phyloP scores from a whole-genome alignment of 176 grass and related monocot species.

The Musa itinerans region DNA sequence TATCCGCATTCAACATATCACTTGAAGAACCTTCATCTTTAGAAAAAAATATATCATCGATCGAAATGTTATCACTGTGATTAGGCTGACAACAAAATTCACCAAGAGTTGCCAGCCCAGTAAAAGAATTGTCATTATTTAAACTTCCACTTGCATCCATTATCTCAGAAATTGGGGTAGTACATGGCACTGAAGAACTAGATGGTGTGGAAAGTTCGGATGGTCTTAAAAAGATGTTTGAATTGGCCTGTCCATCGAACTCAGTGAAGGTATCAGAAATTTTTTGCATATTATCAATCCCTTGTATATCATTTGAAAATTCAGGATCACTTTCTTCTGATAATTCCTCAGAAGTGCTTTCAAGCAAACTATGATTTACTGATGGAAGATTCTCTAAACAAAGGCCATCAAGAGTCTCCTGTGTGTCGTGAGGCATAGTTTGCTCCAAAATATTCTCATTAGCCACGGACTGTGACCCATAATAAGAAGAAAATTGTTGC shows the following conservation, averaged over 20 bases:
- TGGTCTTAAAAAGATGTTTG: background rate
- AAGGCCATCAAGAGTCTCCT: background rate
- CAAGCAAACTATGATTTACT: background rate
- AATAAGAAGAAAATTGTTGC: background rate
- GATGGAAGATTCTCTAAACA: background rate
- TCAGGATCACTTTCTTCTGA: conserved; percentile 13
- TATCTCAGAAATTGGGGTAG: background rate
- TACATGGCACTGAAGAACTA: conserved; percentile 1
- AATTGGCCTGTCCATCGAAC: conserved; percentile 3
- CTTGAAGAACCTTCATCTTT: conserved; percentile 9
- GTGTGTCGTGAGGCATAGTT: background rate
- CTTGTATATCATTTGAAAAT: conserved; percentile 8
- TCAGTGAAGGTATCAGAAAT: background rate
- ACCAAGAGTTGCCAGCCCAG: background rate
- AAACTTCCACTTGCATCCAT: conserved; percentile 1
- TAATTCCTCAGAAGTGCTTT: conserved; percentile 1
- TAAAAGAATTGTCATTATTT: background rate
- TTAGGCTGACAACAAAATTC: background rate
- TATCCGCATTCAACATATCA: background rate
- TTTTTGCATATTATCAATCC: background rate
- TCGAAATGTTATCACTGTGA: background rate
- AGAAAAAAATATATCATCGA: no score
- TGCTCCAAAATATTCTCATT: background rate
- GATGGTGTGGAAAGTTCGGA: background rate
- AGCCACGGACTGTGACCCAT: background rate